These are phyloP conservation scores for Phaeosphaeriaceae sp. DNA, from an alignment of 2,329 filamentous ascomycete genomes.

Conservation along the genomic window DNA sequence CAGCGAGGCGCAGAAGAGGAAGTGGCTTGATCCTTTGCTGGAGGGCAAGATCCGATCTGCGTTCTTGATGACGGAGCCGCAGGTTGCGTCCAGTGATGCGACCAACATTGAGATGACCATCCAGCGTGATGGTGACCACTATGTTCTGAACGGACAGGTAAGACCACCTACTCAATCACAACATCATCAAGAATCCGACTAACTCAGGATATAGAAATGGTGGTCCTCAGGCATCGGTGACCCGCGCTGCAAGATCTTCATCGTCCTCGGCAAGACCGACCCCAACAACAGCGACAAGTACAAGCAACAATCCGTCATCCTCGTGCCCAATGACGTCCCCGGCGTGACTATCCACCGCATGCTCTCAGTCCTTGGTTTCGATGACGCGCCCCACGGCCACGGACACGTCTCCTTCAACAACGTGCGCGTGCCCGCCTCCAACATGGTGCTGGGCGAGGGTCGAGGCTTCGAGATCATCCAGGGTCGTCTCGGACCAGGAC, in stretches of 20 bases:
- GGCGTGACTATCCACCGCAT: constrained; percentile 94
- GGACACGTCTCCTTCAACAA: constrained; percentile 90
- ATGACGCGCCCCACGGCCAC: constrained; percentile 98
- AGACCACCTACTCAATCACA: constrained; percentile 20
- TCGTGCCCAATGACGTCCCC: constrained; percentile 80
- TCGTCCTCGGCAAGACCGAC: constrained; percentile 95
- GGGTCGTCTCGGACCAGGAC: constrained; percentile 90
- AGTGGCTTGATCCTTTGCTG: constrained; percentile 83
- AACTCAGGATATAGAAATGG: constrained; percentile 85
- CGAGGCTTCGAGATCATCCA: constrained; percentile 98
- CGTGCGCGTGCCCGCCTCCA: constrained; percentile 82
- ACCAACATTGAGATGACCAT: constrained; percentile 91
- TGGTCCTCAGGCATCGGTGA: constrained; percentile 97
- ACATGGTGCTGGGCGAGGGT: constrained; percentile 91
- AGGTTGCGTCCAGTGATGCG: constrained; percentile 87
- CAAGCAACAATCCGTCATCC: constrained; percentile 89
- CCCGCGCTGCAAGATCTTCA: constrained; percentile 88
- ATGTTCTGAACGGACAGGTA: constrained; percentile 87
- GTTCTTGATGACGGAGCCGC: constrained; percentile 93
- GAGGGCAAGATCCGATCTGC: constrained; percentile 86
- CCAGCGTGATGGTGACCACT: constrained; percentile 81
- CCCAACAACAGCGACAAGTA: constrained; percentile 77
- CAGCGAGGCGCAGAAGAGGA: constrained; percentile 80
- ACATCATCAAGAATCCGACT: background rate
- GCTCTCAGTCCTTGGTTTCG: constrained; percentile 93